Base-by-base conservation (phyloP, 345 rosid genomes). In the Eucalyptus fibrosa region DNA sequence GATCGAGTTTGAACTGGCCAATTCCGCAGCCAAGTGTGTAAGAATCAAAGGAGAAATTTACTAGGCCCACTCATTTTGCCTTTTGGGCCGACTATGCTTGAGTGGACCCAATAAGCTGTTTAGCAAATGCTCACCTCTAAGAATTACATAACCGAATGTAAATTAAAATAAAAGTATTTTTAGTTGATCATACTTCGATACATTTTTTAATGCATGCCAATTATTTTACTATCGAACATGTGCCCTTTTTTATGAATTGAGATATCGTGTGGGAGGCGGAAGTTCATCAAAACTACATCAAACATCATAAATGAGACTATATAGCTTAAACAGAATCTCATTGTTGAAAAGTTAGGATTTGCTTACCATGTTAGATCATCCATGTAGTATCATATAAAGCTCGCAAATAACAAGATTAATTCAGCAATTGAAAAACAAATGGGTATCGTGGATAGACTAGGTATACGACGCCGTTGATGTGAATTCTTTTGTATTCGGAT, bases 401-500 rank as follows among this genome's bases (percentile, higher is more conserved):
- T 77, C 47, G 0, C 47, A 77, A 72, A 37, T 77, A 24, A 77
- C 83, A 40, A 21, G 28, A 77, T 77, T 6, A 37, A 19, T 3
- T 37, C 42, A 77, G 16, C 28, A 1, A 44, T 12, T 3, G 16
- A 21, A 37, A 56, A 77, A 21, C 16, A 37, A 37, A 77, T 7
- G 6, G 15, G 5, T 40, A 21, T 23, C 3, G 3, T 37, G 28
- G 28, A 72, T 23, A 6, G 45, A 37, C 24, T 72, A 72, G 45
- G 16, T 21, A 72, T 21, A 72, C 1, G 28, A 37, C 0, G 1
- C 16, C 2, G 4, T 37, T 19, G 2, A 72, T 72, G 44, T 37
- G 1, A 21, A 37, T 11, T 17, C 2, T 72, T 72, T 34, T 0
- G 3, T 69, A 69, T 19, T 34, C 1, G 1, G 1, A 0, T 34